Percentiles rank a stretch among this genome's conserved stretches.
phyloP scores from a whole-genome alignment of 2,329 filamentous ascomycete genomes.

The Chalara sp. region DNA sequence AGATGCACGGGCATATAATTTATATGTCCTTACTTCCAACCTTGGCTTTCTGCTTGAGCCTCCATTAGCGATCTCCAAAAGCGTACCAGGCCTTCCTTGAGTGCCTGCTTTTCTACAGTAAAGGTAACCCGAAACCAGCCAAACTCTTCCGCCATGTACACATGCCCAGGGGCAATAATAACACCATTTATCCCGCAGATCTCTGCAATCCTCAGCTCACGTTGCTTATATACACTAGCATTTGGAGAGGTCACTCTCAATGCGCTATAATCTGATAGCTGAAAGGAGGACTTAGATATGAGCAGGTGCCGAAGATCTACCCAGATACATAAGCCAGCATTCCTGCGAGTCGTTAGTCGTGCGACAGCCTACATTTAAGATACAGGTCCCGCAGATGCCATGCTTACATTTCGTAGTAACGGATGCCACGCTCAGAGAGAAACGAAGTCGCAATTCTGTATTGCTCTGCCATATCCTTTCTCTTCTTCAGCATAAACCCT shows the following conservation, averaged over 20 bases:
- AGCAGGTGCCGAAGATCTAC: neutral
- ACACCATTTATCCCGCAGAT: neutral
- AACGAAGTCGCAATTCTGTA: neutral
- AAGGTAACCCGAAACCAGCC: neutral
- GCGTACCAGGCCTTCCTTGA: too few species aligned
- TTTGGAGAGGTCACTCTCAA: neutral
- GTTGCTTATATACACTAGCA: neutral
- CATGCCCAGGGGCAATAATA: neutral
- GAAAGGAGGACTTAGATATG: neutral
- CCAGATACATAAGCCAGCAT: neutral
- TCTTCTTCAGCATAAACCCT: neutral
- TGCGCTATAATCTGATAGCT: neutral
- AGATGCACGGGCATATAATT: too few species aligned
- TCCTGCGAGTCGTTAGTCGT: neutral
- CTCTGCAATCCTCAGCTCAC: neutral
- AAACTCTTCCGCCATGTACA: neutral
- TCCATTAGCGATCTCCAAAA: too few species aligned
- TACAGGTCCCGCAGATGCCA: neutral
- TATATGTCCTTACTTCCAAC: too few species aligned
- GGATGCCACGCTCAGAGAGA: neutral
- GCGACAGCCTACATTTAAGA: neutral
- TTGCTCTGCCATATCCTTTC: neutral
- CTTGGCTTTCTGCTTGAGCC: too few species aligned
- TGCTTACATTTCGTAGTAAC: neutral
- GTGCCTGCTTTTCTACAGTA: neutral